phyloP scores from a whole-genome alignment of 495 filamentous ascomycete genomes.

The Cercophora newfieldiana region DNA sequence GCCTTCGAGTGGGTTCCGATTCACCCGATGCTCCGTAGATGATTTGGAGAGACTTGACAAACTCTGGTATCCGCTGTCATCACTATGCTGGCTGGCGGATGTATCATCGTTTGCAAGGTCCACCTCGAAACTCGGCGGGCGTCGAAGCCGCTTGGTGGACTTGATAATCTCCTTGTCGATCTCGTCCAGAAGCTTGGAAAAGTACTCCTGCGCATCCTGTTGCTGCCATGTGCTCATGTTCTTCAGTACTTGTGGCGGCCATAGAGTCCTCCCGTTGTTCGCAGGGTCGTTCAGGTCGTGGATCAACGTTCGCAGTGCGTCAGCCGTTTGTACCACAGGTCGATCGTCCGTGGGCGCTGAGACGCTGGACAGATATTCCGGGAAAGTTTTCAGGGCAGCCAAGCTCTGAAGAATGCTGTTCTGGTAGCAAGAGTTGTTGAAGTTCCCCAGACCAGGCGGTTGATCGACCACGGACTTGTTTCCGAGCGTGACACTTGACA shows the following conservation, averaged over 20 bases:
- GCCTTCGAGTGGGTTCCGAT: conserved; percentile 74
- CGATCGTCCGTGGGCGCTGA: conserved; percentile 31
- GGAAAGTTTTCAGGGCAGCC: conserved; percentile 69
- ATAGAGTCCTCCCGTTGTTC: conserved; percentile 70
- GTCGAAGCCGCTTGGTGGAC: conserved; percentile 42
- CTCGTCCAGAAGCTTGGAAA: conserved; percentile 82
- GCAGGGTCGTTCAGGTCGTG: conserved; percentile 62
- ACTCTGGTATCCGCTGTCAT: conserved; percentile 52
- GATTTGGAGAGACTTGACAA: conserved; percentile 27
- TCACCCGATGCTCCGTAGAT: conserved; percentile 22
- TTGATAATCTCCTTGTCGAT: conserved; percentile 74
- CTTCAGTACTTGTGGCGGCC: conserved; percentile 76
- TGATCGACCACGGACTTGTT: conserved; percentile 37
- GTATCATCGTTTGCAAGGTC: conserved; percentile 36
- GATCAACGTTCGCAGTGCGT: conserved; percentile 63
- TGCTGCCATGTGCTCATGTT: conserved; percentile 92
- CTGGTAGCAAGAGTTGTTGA: conserved; percentile 95
- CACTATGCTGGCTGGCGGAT: conserved; percentile 44
- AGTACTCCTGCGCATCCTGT: conserved; percentile 98
- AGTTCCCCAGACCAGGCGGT: conserved; percentile 84
- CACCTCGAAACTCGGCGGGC: conserved; percentile 35
- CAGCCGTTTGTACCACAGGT: conserved; percentile 33
- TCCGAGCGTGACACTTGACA: conserved; percentile 48
- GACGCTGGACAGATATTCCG: conserved; percentile 47
- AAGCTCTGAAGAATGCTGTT: conserved; percentile 92